Base-by-base conservation (phyloP, 306 rosid genomes). In the Neltuma alba region DNA sequence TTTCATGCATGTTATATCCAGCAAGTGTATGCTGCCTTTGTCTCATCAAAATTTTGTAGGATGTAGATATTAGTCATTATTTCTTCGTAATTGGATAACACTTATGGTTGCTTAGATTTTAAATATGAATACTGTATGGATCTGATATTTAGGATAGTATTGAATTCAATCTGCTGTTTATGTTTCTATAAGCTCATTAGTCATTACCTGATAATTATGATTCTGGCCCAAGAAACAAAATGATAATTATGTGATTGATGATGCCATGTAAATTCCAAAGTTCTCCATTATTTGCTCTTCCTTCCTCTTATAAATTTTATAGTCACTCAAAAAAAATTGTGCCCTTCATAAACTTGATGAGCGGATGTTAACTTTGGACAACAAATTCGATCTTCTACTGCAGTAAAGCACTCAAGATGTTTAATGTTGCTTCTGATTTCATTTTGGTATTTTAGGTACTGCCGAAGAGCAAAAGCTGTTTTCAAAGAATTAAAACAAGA, bases 381-480 rank as follows among this genome's bases (percentile, higher is more conserved):
- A 27, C 14, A 50, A 75, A 8, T 15, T 55, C 25, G 76, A n/a
- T 44, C 16, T 71, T 80, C 64, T 15, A 41, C 23, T 41, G 1
- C 33, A n/a, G 33, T 73, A 16, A 60, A 42, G 40, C 58, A 37
- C 34, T 54, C 15, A 33, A 37, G 40, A 30, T 67, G 44, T 78
- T 79, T 14, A 6, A n/a, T 34, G 5, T 48, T 70, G 80, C 11
- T 30, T 2, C 10, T 80, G 33, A 58, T 64, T 78, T 58, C 48
- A 6, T 81, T 52, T 76, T 76, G 70, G 20, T 76, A 18, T 27
- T 84, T 64, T 83, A 94, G 98, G 80, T 94, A 94, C 73, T 90
- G 98, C 79, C 86, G 28, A 76, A 92, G 80, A 85, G 96, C 97
- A 12, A 94, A 94, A 83, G 83, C 88, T 47, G 93, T 90, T 75